Evolutionary conservation across 305 asterid genomes (phyloP).

Genomic region (Solanum hybrid): DNA sequence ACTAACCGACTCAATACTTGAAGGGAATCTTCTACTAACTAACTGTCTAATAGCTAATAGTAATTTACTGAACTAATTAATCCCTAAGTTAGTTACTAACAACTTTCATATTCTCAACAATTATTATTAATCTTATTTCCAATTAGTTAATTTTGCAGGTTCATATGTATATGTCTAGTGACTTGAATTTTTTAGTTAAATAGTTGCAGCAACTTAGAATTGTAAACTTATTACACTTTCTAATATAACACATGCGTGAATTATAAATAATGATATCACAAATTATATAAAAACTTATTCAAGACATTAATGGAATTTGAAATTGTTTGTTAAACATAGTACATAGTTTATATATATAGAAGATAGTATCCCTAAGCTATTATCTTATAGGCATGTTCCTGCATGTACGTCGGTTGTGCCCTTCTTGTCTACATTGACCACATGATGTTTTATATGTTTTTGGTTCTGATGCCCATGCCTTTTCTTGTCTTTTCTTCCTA

Average conservation of each 20-base stretch:
- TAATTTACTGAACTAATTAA: too few relatives aligned
- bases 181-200: background rate
- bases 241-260: background rate
- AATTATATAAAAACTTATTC: background rate
- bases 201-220: background rate
- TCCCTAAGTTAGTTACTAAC: too few relatives aligned
- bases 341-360: background rate
- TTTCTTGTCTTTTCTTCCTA: background rate
- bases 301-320: background rate
- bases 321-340: background rate
- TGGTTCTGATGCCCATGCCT: background rate
- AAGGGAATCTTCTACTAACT: too few relatives aligned
- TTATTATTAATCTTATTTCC: background rate
- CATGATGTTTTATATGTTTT: background rate
- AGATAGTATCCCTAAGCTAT: background rate
- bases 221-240: background rate
- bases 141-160: background rate
- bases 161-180: background rate
- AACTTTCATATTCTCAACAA: too few relatives aligned
- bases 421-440: background rate
- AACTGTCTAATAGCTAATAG: too few relatives aligned
- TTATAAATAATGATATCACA: background rate
- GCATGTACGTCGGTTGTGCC: background rate
- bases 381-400: background rate
- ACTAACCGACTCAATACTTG: too few relatives aligned